phyloP scores from a whole-genome alignment of 805 yeast species.

The Candida insectorum region DNA sequence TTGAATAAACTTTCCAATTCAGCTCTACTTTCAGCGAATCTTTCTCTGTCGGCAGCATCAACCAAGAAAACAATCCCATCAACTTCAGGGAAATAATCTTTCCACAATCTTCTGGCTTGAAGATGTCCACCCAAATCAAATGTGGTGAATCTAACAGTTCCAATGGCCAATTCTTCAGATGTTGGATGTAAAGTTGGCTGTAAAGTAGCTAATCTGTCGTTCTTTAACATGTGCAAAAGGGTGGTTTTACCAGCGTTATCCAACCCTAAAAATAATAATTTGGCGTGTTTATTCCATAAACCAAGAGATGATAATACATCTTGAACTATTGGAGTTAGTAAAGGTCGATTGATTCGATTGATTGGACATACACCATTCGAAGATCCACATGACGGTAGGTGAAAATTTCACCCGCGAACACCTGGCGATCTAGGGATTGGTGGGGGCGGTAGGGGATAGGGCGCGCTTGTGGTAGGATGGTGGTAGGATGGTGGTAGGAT shows the following conservation, averaged over 20 bases:
- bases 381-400: conserved; percentile 22
- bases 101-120: conserved; percentile 99
- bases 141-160: conserved; percentile 94
- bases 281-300: conserved; percentile 49
- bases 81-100: conserved; percentile 98
- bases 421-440: no score
- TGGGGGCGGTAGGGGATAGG: no score
- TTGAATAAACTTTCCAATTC: conserved; percentile 91
- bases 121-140: conserved; percentile 98
- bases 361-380: conserved; percentile 20
- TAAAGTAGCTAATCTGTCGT: conserved; percentile 95
- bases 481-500: no score
- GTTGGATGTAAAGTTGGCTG: conserved; percentile 99
- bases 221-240: conserved; percentile 52
- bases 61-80: conserved; percentile 95
- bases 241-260: conserved; percentile 49
- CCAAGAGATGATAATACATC: conserved; percentile 45
- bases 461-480: no score
- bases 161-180: conserved; percentile 95
- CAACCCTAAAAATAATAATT: conserved; percentile 43
- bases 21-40: conserved; percentile 91
- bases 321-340: conserved; percentile 27
- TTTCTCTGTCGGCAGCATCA: conserved; percentile 94
- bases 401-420: no score
- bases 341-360: neutral